Evolutionary conservation across 2,329 filamentous ascomycete genomes (phyloP).

Genomic region (Endoconidiophora laricicola): DNA sequence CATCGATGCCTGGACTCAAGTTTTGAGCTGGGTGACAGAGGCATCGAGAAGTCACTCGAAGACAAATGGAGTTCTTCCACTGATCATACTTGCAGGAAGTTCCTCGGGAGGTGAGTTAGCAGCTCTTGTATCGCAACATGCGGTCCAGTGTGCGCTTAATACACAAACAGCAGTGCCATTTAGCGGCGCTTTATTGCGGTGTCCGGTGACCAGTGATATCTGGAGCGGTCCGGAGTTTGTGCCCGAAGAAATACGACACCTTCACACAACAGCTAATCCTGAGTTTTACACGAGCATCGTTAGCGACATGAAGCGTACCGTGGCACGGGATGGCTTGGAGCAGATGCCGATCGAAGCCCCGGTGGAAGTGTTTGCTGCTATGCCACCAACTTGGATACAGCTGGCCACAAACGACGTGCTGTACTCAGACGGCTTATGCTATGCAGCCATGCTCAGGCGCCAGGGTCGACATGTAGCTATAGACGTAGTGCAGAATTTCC

Average conservation of each 20-base stretch:
- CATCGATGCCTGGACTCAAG: slow-evolving; percentile 21
- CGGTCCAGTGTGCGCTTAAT: slow-evolving; percentile 17
- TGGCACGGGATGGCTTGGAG: slow-evolving; percentile 25
- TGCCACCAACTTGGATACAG: slow-evolving; percentile 32
- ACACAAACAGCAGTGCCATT: not conserved
- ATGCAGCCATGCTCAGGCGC: slow-evolving; percentile 25
- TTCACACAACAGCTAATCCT: slow-evolving; percentile 25
- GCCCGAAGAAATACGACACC: slow-evolving; percentile 20
- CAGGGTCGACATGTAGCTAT: slow-evolving; percentile 25
- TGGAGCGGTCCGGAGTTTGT: slow-evolving; percentile 23
- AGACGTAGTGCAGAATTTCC: slow-evolving; percentile 29
- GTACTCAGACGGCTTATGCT: slow-evolving; percentile 35
- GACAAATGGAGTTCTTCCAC: slow-evolving; percentile 8
- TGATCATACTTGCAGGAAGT: slow-evolving; percentile 26
- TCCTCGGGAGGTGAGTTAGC: slow-evolving; percentile 34
- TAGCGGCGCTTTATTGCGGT: slow-evolving; percentile 27
- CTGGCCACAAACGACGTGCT: slow-evolving; percentile 33
- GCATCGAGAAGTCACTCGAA: no score
- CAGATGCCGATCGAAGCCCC: slow-evolving; percentile 26
- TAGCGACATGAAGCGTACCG: slow-evolving; percentile 19
- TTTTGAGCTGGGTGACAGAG: slow-evolving; percentile 8
- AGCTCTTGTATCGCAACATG: slow-evolving; percentile 24
- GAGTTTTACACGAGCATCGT: slow-evolving; percentile 23
- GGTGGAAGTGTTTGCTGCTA: slow-evolving; percentile 17
- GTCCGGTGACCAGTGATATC: slow-evolving; percentile 31